Evolutionary conservation across 345 rosid species (phyloP).

Genomic region (Gossypioides kirkii): DNA sequence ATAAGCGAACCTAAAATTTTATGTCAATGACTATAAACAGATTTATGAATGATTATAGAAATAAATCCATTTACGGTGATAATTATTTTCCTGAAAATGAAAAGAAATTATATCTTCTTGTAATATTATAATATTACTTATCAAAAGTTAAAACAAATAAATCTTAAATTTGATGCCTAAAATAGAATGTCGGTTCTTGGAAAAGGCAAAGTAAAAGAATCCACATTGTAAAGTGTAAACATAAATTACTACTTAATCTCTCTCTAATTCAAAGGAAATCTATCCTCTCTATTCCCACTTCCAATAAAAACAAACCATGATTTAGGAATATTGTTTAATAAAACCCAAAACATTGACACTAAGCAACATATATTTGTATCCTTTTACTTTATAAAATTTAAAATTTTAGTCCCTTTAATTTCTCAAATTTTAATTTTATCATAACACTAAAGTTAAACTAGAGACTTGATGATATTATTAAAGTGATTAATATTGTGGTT

Average conservation of each 20-base stretch:
- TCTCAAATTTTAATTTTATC: too few species aligned
- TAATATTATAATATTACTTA: constrained; percentile 2
- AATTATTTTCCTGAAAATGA: too few species aligned
- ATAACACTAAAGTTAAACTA: too few species aligned
- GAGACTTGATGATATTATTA: too few species aligned
- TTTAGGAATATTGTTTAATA: neutral
- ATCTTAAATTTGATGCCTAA: constrained; percentile 18
- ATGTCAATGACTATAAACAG: accelerated
- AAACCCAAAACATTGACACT: constrained; percentile 10
- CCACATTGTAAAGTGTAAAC: constrained; percentile 21
- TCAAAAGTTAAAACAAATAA: neutral
- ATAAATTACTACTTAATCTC: constrained; percentile 17
- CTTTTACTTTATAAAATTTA: too few species aligned
- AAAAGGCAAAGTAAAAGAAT: constrained; percentile 22
- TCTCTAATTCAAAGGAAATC: neutral
- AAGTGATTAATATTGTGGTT: too few species aligned
- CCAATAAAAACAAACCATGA: neutral
- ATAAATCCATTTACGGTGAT: too few species aligned
- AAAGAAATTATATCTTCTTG: too few species aligned
- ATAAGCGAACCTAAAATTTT: too few species aligned
- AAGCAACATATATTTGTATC: neutral
- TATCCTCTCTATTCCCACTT: constrained; percentile 7
- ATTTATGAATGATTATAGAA: too few species aligned
- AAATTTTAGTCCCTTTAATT: too few species aligned
- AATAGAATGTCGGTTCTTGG: constrained; percentile 20